Base-by-base conservation (phyloP, 768 basidiomycete species). In the Pulveroboletus frians region DNA sequence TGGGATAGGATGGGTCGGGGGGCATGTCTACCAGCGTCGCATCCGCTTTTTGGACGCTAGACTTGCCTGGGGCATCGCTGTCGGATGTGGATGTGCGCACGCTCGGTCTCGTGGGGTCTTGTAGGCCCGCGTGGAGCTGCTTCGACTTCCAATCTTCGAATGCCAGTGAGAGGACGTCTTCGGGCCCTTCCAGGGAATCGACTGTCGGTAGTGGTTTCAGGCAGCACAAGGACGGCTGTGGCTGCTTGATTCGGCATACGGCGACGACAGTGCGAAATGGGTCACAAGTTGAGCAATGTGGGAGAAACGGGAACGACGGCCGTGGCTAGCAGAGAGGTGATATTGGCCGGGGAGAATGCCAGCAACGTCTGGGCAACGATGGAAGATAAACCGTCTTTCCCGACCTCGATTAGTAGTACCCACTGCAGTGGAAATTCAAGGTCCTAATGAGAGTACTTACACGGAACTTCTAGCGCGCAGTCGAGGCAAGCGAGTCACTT, bases 131-230 rank as follows among this genome's bases (percentile, higher is more conserved):
- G 52, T 78, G 73, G 40, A 72, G 60, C 39, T 84, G 84, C 55
- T 79, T 87, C 29, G 79, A 79, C 60, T 90, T 90, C 90, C 90
- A 93, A 56, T 92, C 90, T 59, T 92, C 86, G 59, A 93, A 93
- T 0, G 88, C 87, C 18, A 91, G 76, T n/a, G n/a, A n/a, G 17
- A 92, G 69, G 5, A 84, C 67, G 46, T 83, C 81, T 43, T 83
- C 83, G 4, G 75, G 68, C 8, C 71, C 69, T 37, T 80, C 76
- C 34, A 70, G 64, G 3, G 78, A 64, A 38, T 69, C 65, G 4
- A 46, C 29, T 9, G 49, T 69, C 14, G 69, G 59, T 1, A 65
- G n/a, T n/a, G n/a, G n/a, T n/a, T 76, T 82, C 46, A 91, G 70
- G 59, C 84, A 85, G 69, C 88, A 91, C 43, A 88, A 58, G 3